phyloP scores from a whole-genome alignment of 176 grass and related monocot genomes.

The Otatea glauca region DNA sequence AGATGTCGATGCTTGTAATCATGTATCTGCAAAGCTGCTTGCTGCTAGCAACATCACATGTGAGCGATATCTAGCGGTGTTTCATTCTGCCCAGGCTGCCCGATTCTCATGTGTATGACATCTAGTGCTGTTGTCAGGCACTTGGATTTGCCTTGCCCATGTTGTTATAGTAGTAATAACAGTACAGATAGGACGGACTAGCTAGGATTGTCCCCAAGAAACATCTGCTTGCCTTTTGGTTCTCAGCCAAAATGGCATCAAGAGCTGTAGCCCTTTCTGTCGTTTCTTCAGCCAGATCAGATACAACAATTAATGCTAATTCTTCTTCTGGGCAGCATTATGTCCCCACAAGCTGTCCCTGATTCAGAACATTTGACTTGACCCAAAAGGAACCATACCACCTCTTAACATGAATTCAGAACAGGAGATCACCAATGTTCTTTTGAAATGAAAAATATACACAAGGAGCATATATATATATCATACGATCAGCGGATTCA shows the following conservation, averaged over 20 bases:
- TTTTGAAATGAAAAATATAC: neutral
- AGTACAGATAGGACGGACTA: neutral
- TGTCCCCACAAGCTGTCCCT: neutral
- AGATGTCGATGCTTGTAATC: too few species aligned
- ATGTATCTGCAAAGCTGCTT: constrained; percentile 2
- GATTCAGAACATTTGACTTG: neutral
- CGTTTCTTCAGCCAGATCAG: constrained; percentile 2
- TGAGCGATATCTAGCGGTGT: neutral
- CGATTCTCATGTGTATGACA: constrained; percentile 19
- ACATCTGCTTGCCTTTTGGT: neutral
- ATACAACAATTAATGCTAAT: neutral
- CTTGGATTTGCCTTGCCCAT: neutral
- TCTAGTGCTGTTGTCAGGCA: neutral
- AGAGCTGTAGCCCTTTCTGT: neutral
- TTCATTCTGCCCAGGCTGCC: neutral
- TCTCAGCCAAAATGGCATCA: constrained; percentile 2
- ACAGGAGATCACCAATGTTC: neutral
- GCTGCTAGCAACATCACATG: constrained; percentile 1
- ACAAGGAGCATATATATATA: neutral
- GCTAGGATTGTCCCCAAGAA: constrained; percentile 14
- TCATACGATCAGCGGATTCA: neutral
- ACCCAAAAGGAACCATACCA: neutral
- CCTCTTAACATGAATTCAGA: neutral
- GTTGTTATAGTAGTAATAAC: neutral
- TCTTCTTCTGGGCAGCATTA: neutral